phyloP scores from a whole-genome alignment of 176 grass and related monocot species.

The Carex parvula region DNA sequence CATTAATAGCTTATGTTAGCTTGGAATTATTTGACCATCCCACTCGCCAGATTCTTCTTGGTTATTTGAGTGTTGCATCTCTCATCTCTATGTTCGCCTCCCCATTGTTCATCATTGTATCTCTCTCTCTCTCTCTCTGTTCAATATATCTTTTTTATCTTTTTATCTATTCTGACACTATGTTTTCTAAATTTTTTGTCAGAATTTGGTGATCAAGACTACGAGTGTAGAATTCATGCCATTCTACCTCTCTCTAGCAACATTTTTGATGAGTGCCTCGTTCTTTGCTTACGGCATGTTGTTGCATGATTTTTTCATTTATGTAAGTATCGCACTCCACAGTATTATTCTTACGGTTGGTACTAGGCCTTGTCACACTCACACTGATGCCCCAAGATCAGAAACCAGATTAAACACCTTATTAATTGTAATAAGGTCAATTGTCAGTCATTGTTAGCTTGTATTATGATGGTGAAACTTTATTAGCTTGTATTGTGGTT shows the following conservation, averaged over 20 bases:
- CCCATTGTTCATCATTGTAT: slow-evolving; percentile 81
- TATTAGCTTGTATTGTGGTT: background rate
- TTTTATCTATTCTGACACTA: background rate
- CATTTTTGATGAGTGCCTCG: slow-evolving; percentile 85
- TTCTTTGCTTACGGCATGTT: slow-evolving; percentile 79
- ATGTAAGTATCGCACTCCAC: slow-evolving; percentile 48
- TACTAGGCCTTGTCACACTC: background rate
- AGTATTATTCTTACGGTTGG: slow-evolving; percentile 22
- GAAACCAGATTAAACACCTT: background rate
- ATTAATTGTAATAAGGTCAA: background rate
- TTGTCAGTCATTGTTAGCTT: background rate
- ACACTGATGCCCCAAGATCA: background rate
- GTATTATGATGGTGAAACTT: background rate
- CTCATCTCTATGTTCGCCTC: slow-evolving; percentile 96
- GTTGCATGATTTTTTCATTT: slow-evolving; percentile 87
- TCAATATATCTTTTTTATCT: background rate
- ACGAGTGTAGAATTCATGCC: slow-evolving; percentile 97
- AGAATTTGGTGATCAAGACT: slow-evolving; percentile 89
- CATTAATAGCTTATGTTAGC: slow-evolving; percentile 53
- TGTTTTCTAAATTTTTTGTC: background rate
- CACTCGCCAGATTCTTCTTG: slow-evolving; percentile 53
- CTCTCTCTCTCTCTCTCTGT: background rate
- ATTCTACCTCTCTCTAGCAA: slow-evolving; percentile 84
- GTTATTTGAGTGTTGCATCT: slow-evolving; percentile 83
- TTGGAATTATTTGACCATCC: slow-evolving; percentile 57